These are phyloP conservation scores for Trichosporon ovoides DNA, from an alignment of 1,284 basidiomycete species.

Conservation along the genomic window DNA sequence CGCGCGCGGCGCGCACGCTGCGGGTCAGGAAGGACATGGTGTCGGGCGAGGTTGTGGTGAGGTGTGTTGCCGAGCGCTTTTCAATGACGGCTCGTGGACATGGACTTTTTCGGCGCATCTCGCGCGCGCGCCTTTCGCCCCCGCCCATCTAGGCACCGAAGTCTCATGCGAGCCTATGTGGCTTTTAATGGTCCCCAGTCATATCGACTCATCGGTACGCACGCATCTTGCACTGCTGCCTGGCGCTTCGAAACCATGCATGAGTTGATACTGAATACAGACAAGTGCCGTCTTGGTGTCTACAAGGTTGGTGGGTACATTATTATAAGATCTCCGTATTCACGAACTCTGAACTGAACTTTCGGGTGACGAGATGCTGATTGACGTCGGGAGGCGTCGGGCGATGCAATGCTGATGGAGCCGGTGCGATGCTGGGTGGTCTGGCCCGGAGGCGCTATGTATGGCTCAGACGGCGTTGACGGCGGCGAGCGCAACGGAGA, in stretches of 20 bases:
- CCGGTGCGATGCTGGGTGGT: neutral
- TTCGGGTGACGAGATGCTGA: neutral
- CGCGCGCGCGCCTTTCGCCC: neutral
- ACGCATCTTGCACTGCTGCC: too few species aligned
- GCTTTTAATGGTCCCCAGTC: neutral
- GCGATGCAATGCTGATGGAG: neutral
- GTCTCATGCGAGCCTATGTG: neutral
- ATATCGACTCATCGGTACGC: too few species aligned
- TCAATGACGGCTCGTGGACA: neutral
- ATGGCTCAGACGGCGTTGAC: neutral
- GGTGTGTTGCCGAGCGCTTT: neutral
- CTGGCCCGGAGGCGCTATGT: neutral
- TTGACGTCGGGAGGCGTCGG: neutral
- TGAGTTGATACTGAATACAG: neutral
- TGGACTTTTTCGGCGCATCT: constrained; percentile 6
- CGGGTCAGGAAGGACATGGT: constrained; percentile 1
- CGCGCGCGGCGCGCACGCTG: neutral
- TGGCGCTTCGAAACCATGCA: neutral
- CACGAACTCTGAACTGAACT: too few species aligned
- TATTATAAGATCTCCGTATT: neutral
- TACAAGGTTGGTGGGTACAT: neutral
- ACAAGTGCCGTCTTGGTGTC: neutral
- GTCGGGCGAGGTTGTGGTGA: neutral
- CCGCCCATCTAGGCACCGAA: neutral
- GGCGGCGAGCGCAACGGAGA: neutral